A percentile compares a stretch with the other conserved stretches of the same genome.
These are phyloP conservation scores for Madurella fahalii DNA, from an alignment of 2,329 filamentous ascomycete genomes.

Conservation along the genomic window DNA sequence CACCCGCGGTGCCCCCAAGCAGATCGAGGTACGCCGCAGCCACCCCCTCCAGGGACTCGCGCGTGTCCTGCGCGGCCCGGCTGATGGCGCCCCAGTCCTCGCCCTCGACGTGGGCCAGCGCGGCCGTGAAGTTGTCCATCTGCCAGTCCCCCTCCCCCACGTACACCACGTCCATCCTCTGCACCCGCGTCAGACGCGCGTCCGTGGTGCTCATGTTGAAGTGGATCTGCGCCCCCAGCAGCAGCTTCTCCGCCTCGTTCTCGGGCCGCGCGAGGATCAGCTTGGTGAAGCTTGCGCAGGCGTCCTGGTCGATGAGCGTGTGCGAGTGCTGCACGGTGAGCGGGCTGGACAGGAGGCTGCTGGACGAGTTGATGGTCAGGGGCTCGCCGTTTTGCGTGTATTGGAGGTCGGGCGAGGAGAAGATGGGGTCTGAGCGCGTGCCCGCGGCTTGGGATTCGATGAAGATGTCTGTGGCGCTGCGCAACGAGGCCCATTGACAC, in stretches of 20 bases:
- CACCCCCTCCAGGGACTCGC: neutral
- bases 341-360: neutral
- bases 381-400: neutral
- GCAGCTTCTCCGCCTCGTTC: neutral
- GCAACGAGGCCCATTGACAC: slow-evolving; percentile 7
- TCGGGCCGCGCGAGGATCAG: slow-evolving; percentile 1
- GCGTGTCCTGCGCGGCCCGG: neutral
- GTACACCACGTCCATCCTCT: neutral
- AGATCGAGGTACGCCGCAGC: neutral
- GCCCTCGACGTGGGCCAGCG: neutral
- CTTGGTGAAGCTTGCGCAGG: slow-evolving; percentile 2
- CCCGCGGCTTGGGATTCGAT: slow-evolving; percentile 2
- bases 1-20: slow-evolving; percentile 9
- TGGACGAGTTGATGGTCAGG: neutral
- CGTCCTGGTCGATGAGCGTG: slow-evolving; percentile 7
- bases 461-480: slow-evolving; percentile 2
- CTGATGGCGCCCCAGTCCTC: slow-evolving; percentile 1
- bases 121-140: neutral
- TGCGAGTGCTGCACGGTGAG: neutral
- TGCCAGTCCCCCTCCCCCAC: neutral
- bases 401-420: neutral
- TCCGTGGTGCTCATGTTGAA: neutral
- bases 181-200: neutral
- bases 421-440: neutral
- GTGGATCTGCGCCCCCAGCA: slow-evolving; percentile 2